Evolutionary conservation across 2,329 filamentous ascomycete genomes (phyloP).

Genomic region (Beauveria sp.): DNA sequence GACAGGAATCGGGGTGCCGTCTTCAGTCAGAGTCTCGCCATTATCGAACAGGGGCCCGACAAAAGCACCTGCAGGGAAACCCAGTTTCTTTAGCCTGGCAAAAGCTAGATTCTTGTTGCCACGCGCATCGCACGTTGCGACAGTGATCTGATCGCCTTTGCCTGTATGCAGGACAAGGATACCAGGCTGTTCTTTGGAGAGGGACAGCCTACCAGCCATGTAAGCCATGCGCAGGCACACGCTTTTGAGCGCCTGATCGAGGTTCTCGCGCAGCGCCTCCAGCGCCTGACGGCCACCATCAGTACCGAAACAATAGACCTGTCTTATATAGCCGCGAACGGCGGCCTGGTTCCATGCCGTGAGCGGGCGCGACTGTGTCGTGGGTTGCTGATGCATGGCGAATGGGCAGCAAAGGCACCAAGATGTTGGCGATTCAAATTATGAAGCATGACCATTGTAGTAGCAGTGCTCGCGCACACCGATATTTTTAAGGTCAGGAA

Average conservation of each 20-base stretch:
- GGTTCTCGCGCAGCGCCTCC: constrained; percentile 2
- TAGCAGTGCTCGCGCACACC: background rate
- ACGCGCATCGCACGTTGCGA: background rate
- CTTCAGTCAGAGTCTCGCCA: constrained; percentile 9
- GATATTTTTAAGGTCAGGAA: background rate
- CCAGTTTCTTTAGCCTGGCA: constrained; percentile 18
- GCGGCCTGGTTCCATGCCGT: constrained; percentile 15
- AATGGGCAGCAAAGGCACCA: background rate
- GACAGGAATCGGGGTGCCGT: constrained; percentile 24
- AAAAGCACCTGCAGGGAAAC: constrained; percentile 24
- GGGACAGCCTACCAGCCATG: constrained; percentile 3
- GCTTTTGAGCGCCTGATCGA: constrained; percentile 2
- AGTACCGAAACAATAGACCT: constrained; percentile 15
- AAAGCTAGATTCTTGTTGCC: constrained; percentile 14
- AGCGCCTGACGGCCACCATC: constrained; percentile 1
- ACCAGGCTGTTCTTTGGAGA: background rate
- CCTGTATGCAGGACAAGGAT: background rate
- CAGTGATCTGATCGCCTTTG: background rate
- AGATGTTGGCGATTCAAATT: background rate
- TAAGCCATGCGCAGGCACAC: constrained; percentile 2
- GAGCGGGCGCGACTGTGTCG: background rate
- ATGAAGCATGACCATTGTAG: background rate
- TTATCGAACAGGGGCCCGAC: constrained; percentile 20
- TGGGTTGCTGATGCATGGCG: background rate
- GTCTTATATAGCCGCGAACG: constrained; percentile 14